phyloP scores from a whole-genome alignment of 116 monocot species.

The Dioscorea cayenensis region DNA sequence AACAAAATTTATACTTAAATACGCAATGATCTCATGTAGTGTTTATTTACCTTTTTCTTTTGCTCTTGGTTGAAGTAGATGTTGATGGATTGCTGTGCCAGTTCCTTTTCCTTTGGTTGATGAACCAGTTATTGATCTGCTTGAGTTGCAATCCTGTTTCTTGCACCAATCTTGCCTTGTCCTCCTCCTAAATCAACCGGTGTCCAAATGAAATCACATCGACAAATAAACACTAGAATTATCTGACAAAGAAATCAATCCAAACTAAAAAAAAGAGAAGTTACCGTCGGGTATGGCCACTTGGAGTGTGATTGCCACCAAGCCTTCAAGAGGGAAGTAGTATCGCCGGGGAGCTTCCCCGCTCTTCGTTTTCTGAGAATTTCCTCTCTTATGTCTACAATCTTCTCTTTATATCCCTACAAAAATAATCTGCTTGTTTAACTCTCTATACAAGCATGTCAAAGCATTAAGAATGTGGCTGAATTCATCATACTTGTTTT shows the following conservation, averaged over 20 bases:
- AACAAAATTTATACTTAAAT: background rate
- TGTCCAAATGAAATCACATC: background rate
- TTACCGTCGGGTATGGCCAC: constrained; percentile 31
- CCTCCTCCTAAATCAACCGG: constrained; percentile 48
- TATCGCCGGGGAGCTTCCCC: constrained; percentile 26
- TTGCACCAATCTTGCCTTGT: constrained; percentile 73
- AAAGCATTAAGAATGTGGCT: background rate
- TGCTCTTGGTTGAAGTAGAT: constrained; percentile 51
- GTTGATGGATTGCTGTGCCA: constrained; percentile 87
- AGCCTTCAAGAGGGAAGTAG: constrained; percentile 19
- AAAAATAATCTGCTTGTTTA: background rate
- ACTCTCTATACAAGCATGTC: background rate
- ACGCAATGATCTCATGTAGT: background rate
- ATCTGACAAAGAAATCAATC: background rate
- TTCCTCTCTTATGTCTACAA: constrained; percentile 28
- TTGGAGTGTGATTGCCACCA: constrained; percentile 34
- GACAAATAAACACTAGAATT: background rate
- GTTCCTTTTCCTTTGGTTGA: constrained; percentile 87
- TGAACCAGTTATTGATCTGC: constrained; percentile 93
- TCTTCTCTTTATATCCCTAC: constrained; percentile 26
- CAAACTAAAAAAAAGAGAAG: background rate
- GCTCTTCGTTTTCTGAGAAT: constrained; percentile 30
- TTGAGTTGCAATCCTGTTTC: constrained; percentile 83
- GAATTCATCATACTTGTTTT: constrained; percentile 43
- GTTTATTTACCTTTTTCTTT: constrained; percentile 52